A percentile compares a stretch with the other conserved stretches of the same genome.
Conservation (phyloP, 208 protist species). For the Acanthamoeba triangularis region DNA sequence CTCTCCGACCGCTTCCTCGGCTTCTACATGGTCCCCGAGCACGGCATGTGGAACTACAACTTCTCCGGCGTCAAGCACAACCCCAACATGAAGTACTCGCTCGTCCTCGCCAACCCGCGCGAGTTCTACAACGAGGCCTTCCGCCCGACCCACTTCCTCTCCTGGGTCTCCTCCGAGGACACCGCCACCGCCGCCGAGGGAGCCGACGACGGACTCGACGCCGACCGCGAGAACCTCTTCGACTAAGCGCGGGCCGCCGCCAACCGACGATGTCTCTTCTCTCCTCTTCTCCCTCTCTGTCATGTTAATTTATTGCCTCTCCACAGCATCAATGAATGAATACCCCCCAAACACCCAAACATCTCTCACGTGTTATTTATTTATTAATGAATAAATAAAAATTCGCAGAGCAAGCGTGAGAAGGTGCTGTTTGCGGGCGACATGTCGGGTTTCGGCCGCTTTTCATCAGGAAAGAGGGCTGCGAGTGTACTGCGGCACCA, state of each 20-base stretch:
- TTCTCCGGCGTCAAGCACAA: slow-evolving; percentile 95
- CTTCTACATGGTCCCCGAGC: slow-evolving; percentile 96
- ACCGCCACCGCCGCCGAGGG: not conserved
- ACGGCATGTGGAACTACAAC: slow-evolving; percentile 97
- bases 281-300: not conserved
- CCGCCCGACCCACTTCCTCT: slow-evolving; percentile 96
- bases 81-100: slow-evolving; percentile 93
- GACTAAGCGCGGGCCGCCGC: not conserved
- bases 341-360: not conserved
- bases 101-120: slow-evolving; percentile 95
- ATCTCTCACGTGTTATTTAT: too few relatives aligned
- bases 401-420: too few relatives aligned
- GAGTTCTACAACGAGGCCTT: slow-evolving; percentile 97
- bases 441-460: too few relatives aligned
- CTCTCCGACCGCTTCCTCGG: slow-evolving; percentile 96
- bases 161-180: slow-evolving; percentile 86
- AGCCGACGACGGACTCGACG: slow-evolving; percentile 75
- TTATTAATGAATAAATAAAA: too few relatives aligned
- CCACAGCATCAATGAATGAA: not conserved
- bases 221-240: slow-evolving; percentile 78
- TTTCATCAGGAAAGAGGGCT: too few relatives aligned
- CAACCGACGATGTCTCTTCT: not conserved
- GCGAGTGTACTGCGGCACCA: too few relatives aligned
- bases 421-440: too few relatives aligned
- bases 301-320: slow-evolving; percentile 45